Percentiles rank a stretch among this genome's conserved stretches.
These are phyloP conservation scores for Aspergillus bertholletiae DNA, from an alignment of 495 filamentous ascomycete genomes.

Conservation along the genomic window DNA sequence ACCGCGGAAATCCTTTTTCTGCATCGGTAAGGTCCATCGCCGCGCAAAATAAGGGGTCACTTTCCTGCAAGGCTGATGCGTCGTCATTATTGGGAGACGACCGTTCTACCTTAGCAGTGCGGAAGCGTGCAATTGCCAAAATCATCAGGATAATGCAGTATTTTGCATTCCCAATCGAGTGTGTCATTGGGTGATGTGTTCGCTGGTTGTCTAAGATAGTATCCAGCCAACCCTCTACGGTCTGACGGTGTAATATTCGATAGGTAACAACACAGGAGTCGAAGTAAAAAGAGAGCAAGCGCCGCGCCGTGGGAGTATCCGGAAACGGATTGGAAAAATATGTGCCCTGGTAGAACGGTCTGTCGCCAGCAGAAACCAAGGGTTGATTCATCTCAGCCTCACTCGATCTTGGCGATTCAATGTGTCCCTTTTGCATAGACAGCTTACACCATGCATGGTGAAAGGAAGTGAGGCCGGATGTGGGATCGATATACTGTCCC, in stretches of 20 bases:
- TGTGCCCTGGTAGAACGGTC: neutral
- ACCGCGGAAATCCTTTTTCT: slow-evolving; percentile 20
- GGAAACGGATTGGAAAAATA: neutral
- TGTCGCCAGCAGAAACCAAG: neutral
- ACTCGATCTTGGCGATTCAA: neutral
- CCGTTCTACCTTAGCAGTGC: slow-evolving; percentile 5
- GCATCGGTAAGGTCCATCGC: slow-evolving; percentile 9
- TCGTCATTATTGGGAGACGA: neutral
- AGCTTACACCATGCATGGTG: slow-evolving; percentile 22
- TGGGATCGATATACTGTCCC: slow-evolving; percentile 22
- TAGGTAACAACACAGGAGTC: slow-evolving; percentile 21
- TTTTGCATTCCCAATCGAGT: slow-evolving; percentile 11
- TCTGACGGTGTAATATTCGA: slow-evolving; percentile 17
- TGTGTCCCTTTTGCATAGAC: slow-evolving; percentile 5
- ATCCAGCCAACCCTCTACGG: slow-evolving; percentile 16
- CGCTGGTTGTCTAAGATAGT: slow-evolving; percentile 6
- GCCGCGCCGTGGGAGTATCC: slow-evolving; percentile 3
- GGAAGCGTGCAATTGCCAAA: slow-evolving; percentile 18
- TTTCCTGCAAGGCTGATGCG: neutral
- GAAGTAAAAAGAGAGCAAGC: slow-evolving; percentile 16
- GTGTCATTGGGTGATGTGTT: neutral
- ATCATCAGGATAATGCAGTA: slow-evolving; percentile 15
- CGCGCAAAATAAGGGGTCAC: slow-evolving; percentile 1
- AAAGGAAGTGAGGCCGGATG: slow-evolving; percentile 18
- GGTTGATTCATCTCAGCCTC: neutral